Evolutionary conservation across 768 basidiomycete genomes (phyloP), one percentile per base, ranked within the genome.

Genomic region (Lactarius vividus): DNA sequence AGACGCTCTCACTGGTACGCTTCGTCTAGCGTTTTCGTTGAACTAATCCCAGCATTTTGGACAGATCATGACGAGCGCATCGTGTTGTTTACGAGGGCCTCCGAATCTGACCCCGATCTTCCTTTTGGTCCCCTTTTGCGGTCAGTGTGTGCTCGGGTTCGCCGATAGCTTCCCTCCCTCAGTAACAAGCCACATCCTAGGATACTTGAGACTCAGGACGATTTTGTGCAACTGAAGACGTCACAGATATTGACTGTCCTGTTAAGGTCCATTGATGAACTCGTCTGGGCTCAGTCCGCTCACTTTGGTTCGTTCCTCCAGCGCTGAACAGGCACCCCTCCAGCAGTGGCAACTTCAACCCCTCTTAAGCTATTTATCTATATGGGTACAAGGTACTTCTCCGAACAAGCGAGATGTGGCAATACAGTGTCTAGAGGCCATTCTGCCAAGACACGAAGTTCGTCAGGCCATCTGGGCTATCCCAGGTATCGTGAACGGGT

Each of bases 221-320:
- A 98, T 74, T 98, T 97, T 70, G 88, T 93, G n/a, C 93, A 96
- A 72, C 82, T 98, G 64, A 97, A 96, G 74, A 82, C 90, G 13
- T 83, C 90, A 0, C 91, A 96, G 73, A 90, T 98, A 69, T 79
- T 97, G 54, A 94, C 95, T 1, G 83, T 96, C 39, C 83, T 98
- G 28, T 83, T 96, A 42, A 87, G 90, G 89, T 89, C 53, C 33
- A 79, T 74, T n/a, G 23, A 20, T 63, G 84, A 87, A 42, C 44
- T 28, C 18, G 67, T 61, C 46, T 64, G 59, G 23, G 13, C 59
- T 57, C 13, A 55, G 29, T 16, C 16, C 37, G 20, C 42, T 63
- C 28, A 58, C 4, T 3, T 20, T 31, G 11, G 37, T 13, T 46
- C 35, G 26, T 57, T 57, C 61, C 39, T 63, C n/a, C 57, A 77